phyloP scores from a whole-genome alignment of 2,329 filamentous ascomycete species.

The Fusarium sp. region DNA sequence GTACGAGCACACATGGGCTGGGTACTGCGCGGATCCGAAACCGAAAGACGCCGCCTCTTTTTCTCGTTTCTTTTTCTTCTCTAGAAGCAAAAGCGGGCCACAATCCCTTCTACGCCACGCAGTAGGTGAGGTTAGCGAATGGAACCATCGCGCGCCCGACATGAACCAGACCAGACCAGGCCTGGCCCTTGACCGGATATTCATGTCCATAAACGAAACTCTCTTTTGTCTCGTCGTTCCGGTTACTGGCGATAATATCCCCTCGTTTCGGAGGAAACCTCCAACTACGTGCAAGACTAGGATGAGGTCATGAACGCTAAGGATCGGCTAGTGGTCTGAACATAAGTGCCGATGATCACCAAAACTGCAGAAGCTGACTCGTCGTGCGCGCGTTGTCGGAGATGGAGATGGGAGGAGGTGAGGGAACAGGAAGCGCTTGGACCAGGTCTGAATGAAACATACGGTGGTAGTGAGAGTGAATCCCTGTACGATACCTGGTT shows the following conservation, averaged over 20 bases:
- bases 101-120: background rate
- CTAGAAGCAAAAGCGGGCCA: background rate
- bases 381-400: background rate
- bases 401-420: background rate
- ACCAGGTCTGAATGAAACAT: slow-evolving; percentile 20
- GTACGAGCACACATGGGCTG: background rate
- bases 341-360: slow-evolving; percentile 34
- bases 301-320: slow-evolving; percentile 30
- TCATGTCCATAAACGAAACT: background rate
- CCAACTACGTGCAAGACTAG: background rate
- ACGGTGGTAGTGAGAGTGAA: background rate
- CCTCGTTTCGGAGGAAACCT: background rate
- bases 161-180: background rate
- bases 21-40: background rate
- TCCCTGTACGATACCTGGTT: background rate
- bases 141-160: background rate
- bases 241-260: slow-evolving; percentile 26
- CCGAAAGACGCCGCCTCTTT: background rate
- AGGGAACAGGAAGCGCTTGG: slow-evolving; percentile 10
- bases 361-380: background rate
- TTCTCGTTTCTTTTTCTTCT: background rate
- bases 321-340: slow-evolving; percentile 4
- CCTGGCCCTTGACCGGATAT: background rate
- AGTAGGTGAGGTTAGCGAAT: background rate
- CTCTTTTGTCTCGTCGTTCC: background rate